Percentiles rank a stretch among this genome's conserved stretches.
phyloP scores from a whole-genome alignment of 2,329 filamentous ascomycete species.

The Curvularia sp. region DNA sequence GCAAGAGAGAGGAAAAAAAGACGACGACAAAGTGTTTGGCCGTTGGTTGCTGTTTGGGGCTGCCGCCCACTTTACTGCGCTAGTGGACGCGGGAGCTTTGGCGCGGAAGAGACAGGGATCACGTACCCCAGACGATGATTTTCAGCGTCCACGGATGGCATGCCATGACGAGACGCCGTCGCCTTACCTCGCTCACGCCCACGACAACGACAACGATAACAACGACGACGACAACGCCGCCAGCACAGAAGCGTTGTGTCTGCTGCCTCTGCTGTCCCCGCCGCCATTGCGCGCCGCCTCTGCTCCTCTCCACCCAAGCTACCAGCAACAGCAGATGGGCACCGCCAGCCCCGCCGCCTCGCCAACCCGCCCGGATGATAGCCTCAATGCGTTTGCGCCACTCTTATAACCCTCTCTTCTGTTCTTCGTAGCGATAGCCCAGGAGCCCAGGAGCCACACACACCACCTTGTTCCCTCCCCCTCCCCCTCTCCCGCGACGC shows the following conservation, averaged over 20 bases:
- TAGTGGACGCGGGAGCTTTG: slow-evolving; percentile 19
- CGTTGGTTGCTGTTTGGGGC: slow-evolving; percentile 27
- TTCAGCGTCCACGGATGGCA: slow-evolving; percentile 13
- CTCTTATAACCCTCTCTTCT: slow-evolving; percentile 18
- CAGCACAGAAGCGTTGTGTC: slow-evolving; percentile 5
- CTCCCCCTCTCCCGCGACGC: background rate
- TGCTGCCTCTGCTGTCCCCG: background rate
- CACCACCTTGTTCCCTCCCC: background rate
- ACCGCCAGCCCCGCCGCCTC: slow-evolving; percentile 25
- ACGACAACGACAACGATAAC: background rate
- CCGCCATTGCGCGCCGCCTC: background rate
- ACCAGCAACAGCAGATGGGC: slow-evolving; percentile 25
- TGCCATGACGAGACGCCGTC: slow-evolving; percentile 17
- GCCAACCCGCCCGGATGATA: slow-evolving; percentile 24
- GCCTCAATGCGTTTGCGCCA: slow-evolving; percentile 28
- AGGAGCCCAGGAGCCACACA: background rate
- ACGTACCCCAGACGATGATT: slow-evolving; percentile 25
- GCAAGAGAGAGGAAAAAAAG: slow-evolving; percentile 1
- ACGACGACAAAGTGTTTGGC: slow-evolving; percentile 24
- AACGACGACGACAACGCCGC: background rate
- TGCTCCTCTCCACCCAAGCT: slow-evolving; percentile 6
- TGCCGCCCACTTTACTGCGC: slow-evolving; percentile 9
- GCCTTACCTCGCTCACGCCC: slow-evolving; percentile 5
- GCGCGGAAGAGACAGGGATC: slow-evolving; percentile 7
- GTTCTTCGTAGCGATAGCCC: slow-evolving; percentile 5